Conservation (phyloP, 345 rosid genomes). For the Eucalyptus tenuipes region DNA sequence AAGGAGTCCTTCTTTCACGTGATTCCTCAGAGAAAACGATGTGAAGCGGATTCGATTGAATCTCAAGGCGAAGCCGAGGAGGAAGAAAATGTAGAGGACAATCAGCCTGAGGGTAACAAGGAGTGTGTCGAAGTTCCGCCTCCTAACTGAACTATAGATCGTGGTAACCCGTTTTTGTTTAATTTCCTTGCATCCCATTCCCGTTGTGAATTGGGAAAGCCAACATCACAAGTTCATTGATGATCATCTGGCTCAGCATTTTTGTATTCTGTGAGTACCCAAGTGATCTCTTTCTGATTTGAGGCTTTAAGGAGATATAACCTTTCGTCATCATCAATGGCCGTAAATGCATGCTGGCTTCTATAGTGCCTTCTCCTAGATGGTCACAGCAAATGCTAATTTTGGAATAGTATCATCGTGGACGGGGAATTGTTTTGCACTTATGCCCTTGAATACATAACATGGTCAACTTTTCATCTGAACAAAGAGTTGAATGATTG, state of each 20-base stretch:
- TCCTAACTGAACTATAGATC: neutral
- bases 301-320: neutral
- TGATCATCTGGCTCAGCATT: neutral
- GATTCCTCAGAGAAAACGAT: slow-evolving; percentile 83
- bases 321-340: neutral
- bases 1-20: slow-evolving; percentile 77
- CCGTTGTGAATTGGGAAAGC: neutral
- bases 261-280: neutral
- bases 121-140: slow-evolving; percentile 30
- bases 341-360: neutral
- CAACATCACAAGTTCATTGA: neutral
- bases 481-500: neutral
- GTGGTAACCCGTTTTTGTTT: neutral
- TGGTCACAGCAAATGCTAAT: neutral
- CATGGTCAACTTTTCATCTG: neutral
- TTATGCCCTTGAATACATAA: neutral
- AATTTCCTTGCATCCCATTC: neutral
- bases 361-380: neutral
- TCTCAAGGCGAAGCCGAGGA: slow-evolving; percentile 6
- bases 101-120: slow-evolving; percentile 40
- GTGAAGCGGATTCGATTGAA: slow-evolving; percentile 24
- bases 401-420: neutral
- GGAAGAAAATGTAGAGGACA: slow-evolving; percentile 7
- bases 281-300: neutral
- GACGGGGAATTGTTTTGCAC: neutral